Evolutionary conservation across 345 rosid genomes (phyloP).

Genomic region (Trapa bicornis): DNA sequence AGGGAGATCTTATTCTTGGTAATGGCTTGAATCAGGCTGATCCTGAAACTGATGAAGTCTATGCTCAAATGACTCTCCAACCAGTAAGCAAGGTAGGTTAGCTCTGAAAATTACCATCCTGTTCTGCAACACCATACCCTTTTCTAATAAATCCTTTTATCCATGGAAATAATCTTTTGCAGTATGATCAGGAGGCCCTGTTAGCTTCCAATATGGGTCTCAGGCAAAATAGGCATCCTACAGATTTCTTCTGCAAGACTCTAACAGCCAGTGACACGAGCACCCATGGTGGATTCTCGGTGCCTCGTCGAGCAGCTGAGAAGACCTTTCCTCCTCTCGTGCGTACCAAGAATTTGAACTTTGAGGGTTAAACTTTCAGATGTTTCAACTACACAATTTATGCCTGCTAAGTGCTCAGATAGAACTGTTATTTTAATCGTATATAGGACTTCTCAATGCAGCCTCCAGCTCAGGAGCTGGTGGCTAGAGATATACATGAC

Average conservation of each 20-base stretch:
- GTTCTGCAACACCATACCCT: neutral
- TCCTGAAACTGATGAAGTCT: constrained; percentile 63
- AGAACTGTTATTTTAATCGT: neutral
- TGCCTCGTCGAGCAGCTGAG: constrained; percentile 96
- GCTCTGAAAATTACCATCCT: constrained; percentile 13
- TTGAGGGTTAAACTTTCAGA: neutral
- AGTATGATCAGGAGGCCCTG: constrained; percentile 82
- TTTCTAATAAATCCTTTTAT: neutral
- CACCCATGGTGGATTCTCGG: constrained; percentile 95
- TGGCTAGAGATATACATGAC: constrained; percentile 45
- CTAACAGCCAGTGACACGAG: constrained; percentile 97
- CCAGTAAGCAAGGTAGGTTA: constrained; percentile 66
- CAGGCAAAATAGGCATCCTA: constrained; percentile 64
- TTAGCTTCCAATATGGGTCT: constrained; percentile 78
- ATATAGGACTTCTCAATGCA: constrained; percentile 44
- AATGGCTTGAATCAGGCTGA: constrained; percentile 43
- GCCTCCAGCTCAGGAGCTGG: constrained; percentile 53
- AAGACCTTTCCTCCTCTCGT: constrained; percentile 91
- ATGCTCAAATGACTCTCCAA: constrained; percentile 76
- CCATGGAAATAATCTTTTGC: constrained; percentile 14
- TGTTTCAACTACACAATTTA: neutral
- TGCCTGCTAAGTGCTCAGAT: neutral
- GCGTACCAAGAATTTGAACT: constrained; percentile 11
- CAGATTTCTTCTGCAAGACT: constrained; percentile 95
- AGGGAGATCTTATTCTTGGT: constrained; percentile 1